Conservation (phyloP, 768 basidiomycete species). For the Inosperma sp. region DNA sequence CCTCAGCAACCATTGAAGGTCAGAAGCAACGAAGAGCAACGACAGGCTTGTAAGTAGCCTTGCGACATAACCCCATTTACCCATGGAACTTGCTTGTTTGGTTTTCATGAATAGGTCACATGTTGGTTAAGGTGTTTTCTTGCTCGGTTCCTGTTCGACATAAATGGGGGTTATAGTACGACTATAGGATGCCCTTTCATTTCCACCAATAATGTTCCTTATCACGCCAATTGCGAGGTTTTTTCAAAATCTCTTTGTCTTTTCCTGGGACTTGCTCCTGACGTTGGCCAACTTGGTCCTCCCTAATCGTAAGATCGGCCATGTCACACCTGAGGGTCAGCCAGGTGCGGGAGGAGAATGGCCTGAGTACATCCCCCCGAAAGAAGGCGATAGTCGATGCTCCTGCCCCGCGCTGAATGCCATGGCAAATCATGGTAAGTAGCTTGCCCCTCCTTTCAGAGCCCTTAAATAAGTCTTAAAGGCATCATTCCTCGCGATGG, state of each 20-base stretch:
- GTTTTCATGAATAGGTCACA: too few species aligned
- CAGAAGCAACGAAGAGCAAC: too few species aligned
- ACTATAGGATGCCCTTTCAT: background rate
- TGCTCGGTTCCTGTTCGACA: constrained; percentile 6
- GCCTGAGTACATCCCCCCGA: constrained; percentile 60
- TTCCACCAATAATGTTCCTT: constrained; percentile 27
- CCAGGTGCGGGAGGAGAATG: constrained; percentile 59
- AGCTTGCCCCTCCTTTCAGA: constrained; percentile 29
- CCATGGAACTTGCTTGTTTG: too few species aligned
- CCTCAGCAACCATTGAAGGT: too few species aligned
- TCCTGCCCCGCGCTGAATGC: constrained; percentile 76
- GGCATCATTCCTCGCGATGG: constrained; percentile 70
- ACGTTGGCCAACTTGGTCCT: constrained; percentile 48
- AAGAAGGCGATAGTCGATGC: constrained; percentile 62
- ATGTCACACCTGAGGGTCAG: constrained; percentile 50
- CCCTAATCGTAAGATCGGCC: constrained; percentile 47
- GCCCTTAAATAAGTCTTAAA: constrained; percentile 21
- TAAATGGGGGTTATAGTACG: constrained; percentile 10
- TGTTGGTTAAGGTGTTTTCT: too few species aligned
- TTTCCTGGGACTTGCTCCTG: constrained; percentile 51
- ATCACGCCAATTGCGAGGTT: constrained; percentile 29
- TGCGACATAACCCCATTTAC: too few species aligned
- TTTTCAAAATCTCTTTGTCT: constrained; percentile 28
- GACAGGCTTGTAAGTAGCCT: too few species aligned
- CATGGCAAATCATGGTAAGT: constrained; percentile 76